Evolutionary conservation across 495 filamentous ascomycete genomes (phyloP).

Genomic region (Tuber microsphaerosporum): DNA sequence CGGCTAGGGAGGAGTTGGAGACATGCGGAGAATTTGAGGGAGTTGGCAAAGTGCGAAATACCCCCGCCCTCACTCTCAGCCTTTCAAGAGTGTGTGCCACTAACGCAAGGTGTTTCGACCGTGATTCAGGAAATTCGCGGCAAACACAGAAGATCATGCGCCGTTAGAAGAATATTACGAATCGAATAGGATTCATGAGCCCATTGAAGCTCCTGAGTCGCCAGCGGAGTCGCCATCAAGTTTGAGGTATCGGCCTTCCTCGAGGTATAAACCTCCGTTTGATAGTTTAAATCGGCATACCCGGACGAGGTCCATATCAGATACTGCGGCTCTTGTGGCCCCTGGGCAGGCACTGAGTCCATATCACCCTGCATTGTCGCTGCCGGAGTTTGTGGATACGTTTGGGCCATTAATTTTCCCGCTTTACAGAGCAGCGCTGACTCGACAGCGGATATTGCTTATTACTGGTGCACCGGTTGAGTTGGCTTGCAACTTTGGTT

Average conservation of each 20-base stretch:
- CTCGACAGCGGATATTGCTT: slow-evolving; percentile 82
- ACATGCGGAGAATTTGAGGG: slow-evolving; percentile 68
- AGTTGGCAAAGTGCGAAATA: slow-evolving; percentile 57
- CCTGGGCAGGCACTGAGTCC: slow-evolving; percentile 59
- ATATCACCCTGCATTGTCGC: slow-evolving; percentile 77
- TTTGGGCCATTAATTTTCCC: slow-evolving; percentile 91
- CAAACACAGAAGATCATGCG: slow-evolving; percentile 52
- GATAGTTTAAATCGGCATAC: slow-evolving; percentile 44
- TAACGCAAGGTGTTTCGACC: not conserved
- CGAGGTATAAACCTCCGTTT: slow-evolving; percentile 40
- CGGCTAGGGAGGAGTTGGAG: slow-evolving; percentile 83
- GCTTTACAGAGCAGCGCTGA: slow-evolving; percentile 76
- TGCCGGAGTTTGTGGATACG: slow-evolving; percentile 64
- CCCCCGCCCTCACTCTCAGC: slow-evolving; percentile 38
- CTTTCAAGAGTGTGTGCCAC: slow-evolving; percentile 17
- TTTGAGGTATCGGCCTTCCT: slow-evolving; percentile 46
- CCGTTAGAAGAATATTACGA: slow-evolving; percentile 76
- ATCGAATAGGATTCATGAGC: slow-evolving; percentile 52
- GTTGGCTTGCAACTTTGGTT: slow-evolving; percentile 80
- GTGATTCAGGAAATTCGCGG: slow-evolving; percentile 48
- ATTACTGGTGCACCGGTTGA: slow-evolving; percentile 78
- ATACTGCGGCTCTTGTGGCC: slow-evolving; percentile 56
- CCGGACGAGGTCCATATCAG: slow-evolving; percentile 55
- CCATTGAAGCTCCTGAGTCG: slow-evolving; percentile 51
- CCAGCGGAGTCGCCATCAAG: slow-evolving; percentile 51